Percentiles rank a stretch among this genome's conserved stretches.
Conservation (phyloP, 1,284 basidiomycete species). For the Abortiporus biennis region DNA sequence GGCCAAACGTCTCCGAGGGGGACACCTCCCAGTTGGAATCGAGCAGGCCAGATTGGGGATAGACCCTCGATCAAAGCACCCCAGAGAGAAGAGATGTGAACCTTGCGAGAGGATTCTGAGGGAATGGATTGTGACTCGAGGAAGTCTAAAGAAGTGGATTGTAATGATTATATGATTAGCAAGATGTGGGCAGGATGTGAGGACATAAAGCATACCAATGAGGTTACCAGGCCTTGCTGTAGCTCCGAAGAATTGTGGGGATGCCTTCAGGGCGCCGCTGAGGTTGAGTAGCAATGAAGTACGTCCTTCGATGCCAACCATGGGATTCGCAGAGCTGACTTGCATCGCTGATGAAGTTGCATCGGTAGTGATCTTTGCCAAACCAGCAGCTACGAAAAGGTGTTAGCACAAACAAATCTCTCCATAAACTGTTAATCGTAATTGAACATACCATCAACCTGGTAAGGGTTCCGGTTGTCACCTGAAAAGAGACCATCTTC, state of each 20-base stretch:
- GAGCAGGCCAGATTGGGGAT: constrained; percentile 84
- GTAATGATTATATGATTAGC: not conserved
- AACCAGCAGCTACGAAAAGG: constrained; percentile 54
- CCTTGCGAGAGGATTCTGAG: constrained; percentile 31
- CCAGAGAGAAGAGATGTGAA: constrained; percentile 77
- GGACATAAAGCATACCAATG: constrained; percentile 46
- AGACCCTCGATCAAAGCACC: constrained; percentile 77
- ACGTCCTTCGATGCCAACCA: constrained; percentile 89
- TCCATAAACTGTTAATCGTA: constrained; percentile 3
- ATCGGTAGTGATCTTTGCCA: constrained; percentile 60
- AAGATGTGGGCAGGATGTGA: not conserved
- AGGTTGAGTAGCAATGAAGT: constrained; percentile 72
- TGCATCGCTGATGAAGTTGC: constrained; percentile 74
- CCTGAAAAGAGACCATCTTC: constrained; percentile 76
- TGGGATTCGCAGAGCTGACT: constrained; percentile 73
- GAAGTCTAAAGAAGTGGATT: constrained; percentile 46
- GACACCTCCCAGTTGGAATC: constrained; percentile 58
- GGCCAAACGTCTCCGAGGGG: constrained; percentile 91
- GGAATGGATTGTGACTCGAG: constrained; percentile 50
- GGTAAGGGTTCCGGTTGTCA: constrained; percentile 53
- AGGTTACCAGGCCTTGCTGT: constrained; percentile 78
- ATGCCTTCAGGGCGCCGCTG: constrained; percentile 59
- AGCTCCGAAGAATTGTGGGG: constrained; percentile 63
- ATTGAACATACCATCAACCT: constrained; percentile 65
- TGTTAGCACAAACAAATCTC: constrained; percentile 6